Percentiles rank a stretch among this genome's conserved stretches.
These are phyloP conservation scores for Sonneratia alba DNA, from an alignment of 345 rosid genomes.

Conservation along the genomic window DNA sequence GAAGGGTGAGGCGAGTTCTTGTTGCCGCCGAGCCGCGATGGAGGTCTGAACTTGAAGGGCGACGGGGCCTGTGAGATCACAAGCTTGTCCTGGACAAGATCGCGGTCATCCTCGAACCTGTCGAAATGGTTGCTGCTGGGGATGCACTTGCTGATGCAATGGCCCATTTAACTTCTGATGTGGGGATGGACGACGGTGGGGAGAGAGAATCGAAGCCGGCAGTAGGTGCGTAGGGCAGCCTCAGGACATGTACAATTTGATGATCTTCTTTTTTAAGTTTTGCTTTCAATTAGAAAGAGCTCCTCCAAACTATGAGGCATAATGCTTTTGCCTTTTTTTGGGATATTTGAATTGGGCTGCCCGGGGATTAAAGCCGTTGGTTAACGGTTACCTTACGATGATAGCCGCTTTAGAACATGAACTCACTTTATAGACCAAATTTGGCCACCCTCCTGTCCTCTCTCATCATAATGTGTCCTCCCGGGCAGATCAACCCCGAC, in stretches of 20 bases:
- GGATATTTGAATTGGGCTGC: conserved; percentile 34
- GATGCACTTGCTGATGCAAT: conserved; percentile 69
- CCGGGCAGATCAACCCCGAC: no score
- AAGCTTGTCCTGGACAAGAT: conserved; percentile 54
- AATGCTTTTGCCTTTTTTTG: conserved; percentile 1
- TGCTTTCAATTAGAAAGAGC: background rate
- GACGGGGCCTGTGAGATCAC: conserved; percentile 24
- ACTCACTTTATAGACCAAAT: no score
- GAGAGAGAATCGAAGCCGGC: background rate
- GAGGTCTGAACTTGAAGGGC: conserved; percentile 11
- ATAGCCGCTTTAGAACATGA: no score
- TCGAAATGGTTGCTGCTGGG: conserved; percentile 30
- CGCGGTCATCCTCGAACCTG: background rate
- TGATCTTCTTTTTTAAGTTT: background rate
- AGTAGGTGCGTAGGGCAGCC: background rate
- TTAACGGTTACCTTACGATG: conserved; percentile 26
- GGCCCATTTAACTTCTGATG: conserved; percentile 42
- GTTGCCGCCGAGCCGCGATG: conserved; percentile 16
- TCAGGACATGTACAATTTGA: background rate
- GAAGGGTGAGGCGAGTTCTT: conserved; percentile 20
- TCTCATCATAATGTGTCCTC: no score
- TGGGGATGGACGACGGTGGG: background rate
- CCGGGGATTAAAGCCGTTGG: conserved; percentile 36
- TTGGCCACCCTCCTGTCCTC: no score
- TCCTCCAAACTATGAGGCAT: conserved; percentile 9